Base-by-base conservation (phyloP, 345 rosid genomes). In the Pugionium dolabratum region DNA sequence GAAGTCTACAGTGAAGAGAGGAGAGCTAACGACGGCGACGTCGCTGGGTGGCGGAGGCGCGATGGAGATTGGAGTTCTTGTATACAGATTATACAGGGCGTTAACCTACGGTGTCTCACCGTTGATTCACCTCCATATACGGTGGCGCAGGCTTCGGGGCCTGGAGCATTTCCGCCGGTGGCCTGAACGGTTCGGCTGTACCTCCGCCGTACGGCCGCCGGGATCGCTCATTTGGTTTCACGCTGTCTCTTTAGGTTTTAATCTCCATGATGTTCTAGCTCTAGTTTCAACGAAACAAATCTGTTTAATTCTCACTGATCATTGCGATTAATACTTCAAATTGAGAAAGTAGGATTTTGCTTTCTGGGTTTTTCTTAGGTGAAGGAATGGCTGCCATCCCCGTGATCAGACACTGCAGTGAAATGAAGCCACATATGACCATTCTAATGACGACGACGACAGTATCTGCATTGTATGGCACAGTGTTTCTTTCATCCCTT, bases 381-480 rank as follows among this genome's bases (percentile, higher is more conserved):
- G 98, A 90, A 79, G 97, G 97, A 75, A 89, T 93, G 94, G 97
- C 91, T 43, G 87, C 87, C 8, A 84, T 93, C 81, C 97, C 97
- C 1, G 90, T 93, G 29, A 83, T 93, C 54, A 82, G 69, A 73
- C 75, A 51, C 30, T 87, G 89, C 70, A 54, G 69, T 54, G 81
- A 67, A 10, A 46, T 57, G 69, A 74, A 90, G 69, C 87, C 90
- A 26, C 81, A 82, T n/a, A 55, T 85, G 47, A 84, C 64, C 67
- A 79, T 93, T 66, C 73, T 93, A 70, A 77, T 93, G 90, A 93
- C 97, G 6, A 87, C 96, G 2, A 68, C 96, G 7, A 86, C 86
- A 0, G 28, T 81, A 28, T 86, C 96, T 66, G 90, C 97, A 6
- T 85, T 85, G 97, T 90, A 80, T 75, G 82, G 28, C 31, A 6